Conservation (phyloP, 108 stramenopile genomes). For the Skeletonema grethae region DNA sequence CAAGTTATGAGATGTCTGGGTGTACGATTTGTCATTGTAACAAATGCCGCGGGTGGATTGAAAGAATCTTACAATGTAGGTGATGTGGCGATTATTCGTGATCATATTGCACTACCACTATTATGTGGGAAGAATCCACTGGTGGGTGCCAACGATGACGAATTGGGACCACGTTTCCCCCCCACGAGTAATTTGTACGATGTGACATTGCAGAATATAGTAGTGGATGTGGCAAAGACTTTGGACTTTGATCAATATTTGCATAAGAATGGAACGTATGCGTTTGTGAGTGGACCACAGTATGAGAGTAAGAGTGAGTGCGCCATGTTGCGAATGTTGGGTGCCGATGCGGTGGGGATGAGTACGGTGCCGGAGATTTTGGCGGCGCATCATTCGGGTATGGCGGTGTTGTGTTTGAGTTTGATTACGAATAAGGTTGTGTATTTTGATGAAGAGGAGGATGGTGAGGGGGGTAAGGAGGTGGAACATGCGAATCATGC, state of each 20-base stretch:
- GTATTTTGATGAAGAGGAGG: constrained; percentile 28
- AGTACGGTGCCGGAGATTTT: constrained; percentile 90
- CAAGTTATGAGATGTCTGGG: constrained; percentile 82
- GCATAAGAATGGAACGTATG: constrained; percentile 78
- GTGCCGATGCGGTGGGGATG: constrained; percentile 89
- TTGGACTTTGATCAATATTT: constrained; percentile 61
- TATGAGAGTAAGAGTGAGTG: constrained; percentile 91
- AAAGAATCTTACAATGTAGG: constrained; percentile 80
- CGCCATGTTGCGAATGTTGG: constrained; percentile 68
- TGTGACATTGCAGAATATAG: constrained; percentile 49
- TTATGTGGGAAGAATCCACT: constrained; percentile 89
- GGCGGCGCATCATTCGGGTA: constrained; percentile 88
- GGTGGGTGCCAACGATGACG: constrained; percentile 87
- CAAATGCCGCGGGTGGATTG: constrained; percentile 93
- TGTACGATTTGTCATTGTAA: constrained; percentile 80
- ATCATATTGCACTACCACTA: constrained; percentile 88
- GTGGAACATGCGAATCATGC: constrained; percentile 80
- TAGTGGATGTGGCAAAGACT: constrained; percentile 55
- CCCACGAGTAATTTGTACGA: constrained; percentile 82
- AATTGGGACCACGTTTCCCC: constrained; percentile 89
- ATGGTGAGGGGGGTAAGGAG: constrained; percentile 46
- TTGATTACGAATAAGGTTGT: constrained; percentile 91
- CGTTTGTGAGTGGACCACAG: constrained; percentile 91
- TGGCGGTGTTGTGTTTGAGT: constrained; percentile 84
- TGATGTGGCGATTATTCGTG: constrained; percentile 85